Evolutionary conservation across 108 stramenopile species (phyloP).

Genomic region (Pseudonitzschia delicatissima): DNA sequence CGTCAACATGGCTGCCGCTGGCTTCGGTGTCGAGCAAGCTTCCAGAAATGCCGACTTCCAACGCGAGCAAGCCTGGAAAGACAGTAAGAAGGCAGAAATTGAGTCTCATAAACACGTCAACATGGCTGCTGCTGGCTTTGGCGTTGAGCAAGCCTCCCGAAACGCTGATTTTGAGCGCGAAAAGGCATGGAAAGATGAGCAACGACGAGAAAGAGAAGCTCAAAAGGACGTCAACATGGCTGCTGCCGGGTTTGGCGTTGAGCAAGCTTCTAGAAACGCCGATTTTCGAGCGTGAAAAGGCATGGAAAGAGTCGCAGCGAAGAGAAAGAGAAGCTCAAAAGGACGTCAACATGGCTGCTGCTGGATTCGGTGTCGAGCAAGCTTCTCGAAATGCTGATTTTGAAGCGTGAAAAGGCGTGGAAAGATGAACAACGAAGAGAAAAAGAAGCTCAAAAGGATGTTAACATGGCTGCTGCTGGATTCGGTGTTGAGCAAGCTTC

Average conservation of each 20-base stretch:
- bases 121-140: conserved; percentile 33
- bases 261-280: conserved; percentile 35
- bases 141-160: conserved; percentile 13
- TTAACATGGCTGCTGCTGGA: conserved; percentile 19
- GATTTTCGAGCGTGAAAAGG: conserved; percentile 39
- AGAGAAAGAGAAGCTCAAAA: conserved; percentile 24
- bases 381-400: conserved; percentile 16
- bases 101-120: conserved; percentile 33
- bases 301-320: conserved; percentile 25
- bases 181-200: conserved; percentile 16
- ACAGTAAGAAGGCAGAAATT: conserved; percentile 15
- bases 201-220: conserved; percentile 11
- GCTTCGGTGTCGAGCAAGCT: conserved; percentile 36
- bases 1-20: conserved; percentile 37
- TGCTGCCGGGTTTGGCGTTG: conserved; percentile 31
- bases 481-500: conserved; percentile 23
- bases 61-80: conserved; percentile 36
- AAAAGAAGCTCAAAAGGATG: conserved; percentile 14
- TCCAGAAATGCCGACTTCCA: conserved; percentile 37
- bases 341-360: conserved; percentile 36
- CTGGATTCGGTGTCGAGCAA: conserved; percentile 23
- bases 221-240: conserved; percentile 44
- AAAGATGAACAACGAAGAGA: conserved; percentile 21
- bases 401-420: conserved; percentile 17
- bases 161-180: conserved; percentile 20